Evolutionary conservation across 2,329 filamentous ascomycete species (phyloP).

Genomic region (Colletotrichum nymphaeae): DNA sequence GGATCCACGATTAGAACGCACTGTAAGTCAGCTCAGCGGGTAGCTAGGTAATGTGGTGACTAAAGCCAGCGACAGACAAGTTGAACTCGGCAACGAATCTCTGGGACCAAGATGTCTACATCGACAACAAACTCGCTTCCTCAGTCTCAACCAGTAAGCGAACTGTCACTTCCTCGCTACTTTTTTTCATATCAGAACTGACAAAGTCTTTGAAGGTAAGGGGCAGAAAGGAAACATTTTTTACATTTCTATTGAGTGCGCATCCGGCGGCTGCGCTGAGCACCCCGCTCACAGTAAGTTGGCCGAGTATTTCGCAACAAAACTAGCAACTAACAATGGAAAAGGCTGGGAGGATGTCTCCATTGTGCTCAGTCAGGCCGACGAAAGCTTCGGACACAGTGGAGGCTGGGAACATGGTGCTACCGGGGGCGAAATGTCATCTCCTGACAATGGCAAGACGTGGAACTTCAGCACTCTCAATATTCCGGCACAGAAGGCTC

Average conservation of each 20-base stretch:
- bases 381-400: neutral
- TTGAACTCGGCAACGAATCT: neutral
- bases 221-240: constrained; percentile 13
- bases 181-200: neutral
- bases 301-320: too few relatives aligned
- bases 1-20: constrained; percentile 7
- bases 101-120: constrained; percentile 4
- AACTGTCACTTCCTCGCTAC: fast-evolving
- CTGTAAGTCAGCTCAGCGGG: neutral
- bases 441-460: neutral
- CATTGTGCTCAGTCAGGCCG: constrained; percentile 4
- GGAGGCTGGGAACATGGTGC: neutral
- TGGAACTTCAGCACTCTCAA: neutral
- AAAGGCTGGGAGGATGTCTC: constrained; percentile 13
- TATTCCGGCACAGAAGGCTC: neutral
- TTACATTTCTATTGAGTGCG: constrained; percentile 25
- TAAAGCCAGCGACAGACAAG: neutral
- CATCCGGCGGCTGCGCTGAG: constrained; percentile 3
- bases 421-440: neutral
- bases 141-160: neutral
- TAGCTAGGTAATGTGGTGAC: neutral
- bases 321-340: neutral
- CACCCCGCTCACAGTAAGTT: constrained; percentile 15
- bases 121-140: constrained; percentile 8
- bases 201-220: neutral